Evolutionary conservation across 352 stramenopile species (phyloP).

Genomic region (Phytopythium vexans): DNA sequence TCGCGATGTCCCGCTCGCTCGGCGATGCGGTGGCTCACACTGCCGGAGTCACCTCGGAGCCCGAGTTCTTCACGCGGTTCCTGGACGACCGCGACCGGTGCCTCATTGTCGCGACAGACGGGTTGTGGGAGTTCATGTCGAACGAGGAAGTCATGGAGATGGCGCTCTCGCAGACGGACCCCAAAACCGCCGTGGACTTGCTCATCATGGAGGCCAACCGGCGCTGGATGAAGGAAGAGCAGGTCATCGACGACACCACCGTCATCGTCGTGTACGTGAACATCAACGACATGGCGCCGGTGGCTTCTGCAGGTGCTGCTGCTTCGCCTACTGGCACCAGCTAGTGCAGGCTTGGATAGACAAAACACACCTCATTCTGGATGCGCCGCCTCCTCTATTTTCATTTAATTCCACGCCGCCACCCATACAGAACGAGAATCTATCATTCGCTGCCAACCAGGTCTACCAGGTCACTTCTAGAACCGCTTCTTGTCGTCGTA

Average conservation of each 20-base stretch:
- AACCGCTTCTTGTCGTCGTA: too few species aligned
- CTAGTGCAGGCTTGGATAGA: neutral
- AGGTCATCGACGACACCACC: constrained; percentile 99
- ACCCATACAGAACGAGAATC: neutral
- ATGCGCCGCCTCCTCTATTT: too few species aligned
- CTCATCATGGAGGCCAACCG: constrained; percentile 95
- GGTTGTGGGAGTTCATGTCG: constrained; percentile 98
- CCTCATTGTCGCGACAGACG: constrained; percentile 97
- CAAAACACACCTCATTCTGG: too few species aligned
- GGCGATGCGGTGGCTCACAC: constrained; percentile 97
- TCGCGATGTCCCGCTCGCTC: constrained; percentile 97
- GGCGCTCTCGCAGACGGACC: constrained; percentile 67
- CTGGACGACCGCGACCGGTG: constrained; percentile 89
- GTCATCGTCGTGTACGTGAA: constrained; percentile 97
- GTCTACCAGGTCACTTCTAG: too few species aligned
- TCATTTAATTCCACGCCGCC: too few species aligned
- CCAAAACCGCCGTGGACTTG: constrained; percentile 86
- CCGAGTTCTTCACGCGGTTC: constrained; percentile 91
- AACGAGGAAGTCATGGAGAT: constrained; percentile 94
- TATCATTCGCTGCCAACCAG: too few species aligned
- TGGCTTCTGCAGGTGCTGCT: neutral
- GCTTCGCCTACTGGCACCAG: neutral
- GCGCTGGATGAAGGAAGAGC: constrained; percentile 98
- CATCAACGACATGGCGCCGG: constrained; percentile 13
- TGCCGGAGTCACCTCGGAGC: constrained; percentile 92